Percentiles rank a stretch among this genome's conserved stretches.
Conservation (phyloP, 768 basidiomycete species). For the Kwoniella shandongensis region DNA sequence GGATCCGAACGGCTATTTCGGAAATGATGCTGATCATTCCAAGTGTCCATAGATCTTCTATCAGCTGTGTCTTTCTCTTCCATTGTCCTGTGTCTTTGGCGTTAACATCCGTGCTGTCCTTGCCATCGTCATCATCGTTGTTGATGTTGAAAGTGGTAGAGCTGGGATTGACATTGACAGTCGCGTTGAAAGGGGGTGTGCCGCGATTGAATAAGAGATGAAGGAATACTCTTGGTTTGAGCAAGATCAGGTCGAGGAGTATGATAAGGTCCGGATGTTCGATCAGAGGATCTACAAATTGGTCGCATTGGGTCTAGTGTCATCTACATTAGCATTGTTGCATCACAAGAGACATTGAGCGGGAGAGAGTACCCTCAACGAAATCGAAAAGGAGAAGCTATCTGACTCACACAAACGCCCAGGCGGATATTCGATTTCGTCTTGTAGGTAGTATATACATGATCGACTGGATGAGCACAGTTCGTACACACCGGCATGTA, state of each 20-base stretch:
- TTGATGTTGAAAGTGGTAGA: too few species aligned
- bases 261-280: constrained; percentile 51
- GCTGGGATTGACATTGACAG: not conserved
- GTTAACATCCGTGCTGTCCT: not conserved
- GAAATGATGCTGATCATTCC: constrained; percentile 13
- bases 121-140: not conserved
- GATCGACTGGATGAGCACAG: constrained; percentile 43
- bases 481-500: constrained; percentile 52
- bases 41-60: constrained; percentile 3
- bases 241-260: constrained; percentile 52
- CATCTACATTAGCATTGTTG: too few species aligned
- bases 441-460: constrained; percentile 53
- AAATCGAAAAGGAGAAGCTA: not conserved
- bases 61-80: not conserved
- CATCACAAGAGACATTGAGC: too few species aligned
- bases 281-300: constrained; percentile 52
- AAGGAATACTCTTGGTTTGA: constrained; percentile 52
- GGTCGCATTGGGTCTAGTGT: constrained; percentile 39
- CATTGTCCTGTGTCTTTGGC: not conserved
- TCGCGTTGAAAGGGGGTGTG: constrained; percentile 28
- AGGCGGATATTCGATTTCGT: constrained; percentile 53
- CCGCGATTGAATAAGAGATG: constrained; percentile 53
- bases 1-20: constrained; percentile 14
- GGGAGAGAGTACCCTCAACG: too few species aligned
- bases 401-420: constrained; percentile 49